Evolutionary conservation across 2,329 filamentous ascomycete species (phyloP), one percentile per base, ranked within the genome.

Genomic region (Ceratocystis smalleyi): DNA sequence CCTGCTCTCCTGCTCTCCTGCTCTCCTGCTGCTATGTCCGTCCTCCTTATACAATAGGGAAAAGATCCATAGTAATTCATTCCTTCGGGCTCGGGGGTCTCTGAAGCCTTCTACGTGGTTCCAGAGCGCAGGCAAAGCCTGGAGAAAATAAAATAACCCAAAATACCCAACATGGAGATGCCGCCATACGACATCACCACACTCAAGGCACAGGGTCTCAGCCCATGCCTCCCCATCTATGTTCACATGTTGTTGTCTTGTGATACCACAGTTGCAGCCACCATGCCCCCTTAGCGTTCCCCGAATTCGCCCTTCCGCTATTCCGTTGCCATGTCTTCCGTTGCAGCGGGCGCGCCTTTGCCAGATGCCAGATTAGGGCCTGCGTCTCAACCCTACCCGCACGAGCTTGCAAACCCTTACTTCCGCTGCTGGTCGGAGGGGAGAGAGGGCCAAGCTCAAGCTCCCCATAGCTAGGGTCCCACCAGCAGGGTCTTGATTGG

Each of bases 401-500:
- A 4, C 5, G n/a, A 7, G 12, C 17, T 17, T 12, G 1, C 15
- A n/a, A 35, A 57, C 24, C 54, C 54, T 57, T 57, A 30, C 1
- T 30, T 3, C 15, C 19, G 1, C 5, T 19, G 15, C 27, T 57
- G 27, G 5, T 35, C 3, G 22, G 7, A 7, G 47, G n/a, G 47
- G 15, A 49, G 15, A 49, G 6, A 51, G 15, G 54, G 22, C 12
- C 24, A 24, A 57, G 54, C 54, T 57, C 54, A 57, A 57, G 54
- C 54, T 57, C 54, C 27, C 54, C 54, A 57, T 19, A 57, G 64
- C 55, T 63, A 19, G 2, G 43, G 55, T 47, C 47, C 65, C 65
- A 66, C 65, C 15, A 30, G 19, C 24, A 15, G 40, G 5, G 6
- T 22, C 8, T 27, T 66, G 61, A 66, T 66, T 66, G 65, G 61